A percentile compares a stretch with the other conserved stretches of the same genome.
Conservation (phyloP, 1,284 basidiomycete genomes). For the Malassezia furfur region DNA sequence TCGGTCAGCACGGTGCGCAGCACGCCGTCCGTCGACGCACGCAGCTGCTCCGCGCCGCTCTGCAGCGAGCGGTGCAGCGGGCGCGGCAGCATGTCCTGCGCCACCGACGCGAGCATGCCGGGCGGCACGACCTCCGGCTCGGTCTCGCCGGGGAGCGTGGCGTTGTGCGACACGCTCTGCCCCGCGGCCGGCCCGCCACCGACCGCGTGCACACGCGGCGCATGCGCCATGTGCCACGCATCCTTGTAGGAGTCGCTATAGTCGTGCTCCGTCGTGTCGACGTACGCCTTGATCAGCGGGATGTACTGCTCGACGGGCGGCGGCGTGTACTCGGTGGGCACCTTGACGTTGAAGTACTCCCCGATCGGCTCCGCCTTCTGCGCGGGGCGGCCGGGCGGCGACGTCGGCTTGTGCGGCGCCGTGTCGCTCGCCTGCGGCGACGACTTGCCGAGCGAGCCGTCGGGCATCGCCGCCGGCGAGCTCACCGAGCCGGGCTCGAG, state of each 20-base stretch:
- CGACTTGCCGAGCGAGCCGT: constrained; percentile 20
- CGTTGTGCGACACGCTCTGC: neutral
- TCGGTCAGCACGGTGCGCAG: neutral
- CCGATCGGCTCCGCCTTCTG: constrained; percentile 23
- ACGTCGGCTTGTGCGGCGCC: constrained; percentile 17
- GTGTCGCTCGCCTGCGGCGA: constrained; percentile 16
- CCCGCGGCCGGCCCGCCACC: neutral
- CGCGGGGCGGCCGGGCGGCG: constrained; percentile 30
- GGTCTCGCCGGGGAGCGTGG: neutral
- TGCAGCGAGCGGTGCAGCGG: constrained; percentile 9
- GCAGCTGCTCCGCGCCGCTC: neutral
- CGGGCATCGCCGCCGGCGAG: constrained; percentile 22
- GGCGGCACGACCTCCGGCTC: neutral
- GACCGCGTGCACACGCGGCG: constrained; percentile 10
- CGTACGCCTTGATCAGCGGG: constrained; percentile 9
- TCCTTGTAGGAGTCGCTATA: constrained; percentile 5
- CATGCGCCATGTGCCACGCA: constrained; percentile 8
- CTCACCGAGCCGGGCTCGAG: constrained; percentile 29
- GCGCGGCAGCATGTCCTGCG: neutral
- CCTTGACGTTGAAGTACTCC: constrained; percentile 34
- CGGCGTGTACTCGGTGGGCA: constrained; percentile 26
- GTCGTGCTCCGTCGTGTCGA: constrained; percentile 1
- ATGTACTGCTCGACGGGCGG: constrained; percentile 20
- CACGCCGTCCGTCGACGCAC: neutral
- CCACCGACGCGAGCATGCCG: neutral